Evolutionary conservation across 2,329 filamentous ascomycete species (phyloP), one percentile per base, ranked within the genome.

Genomic region (Penicillium hesseltinei): DNA sequence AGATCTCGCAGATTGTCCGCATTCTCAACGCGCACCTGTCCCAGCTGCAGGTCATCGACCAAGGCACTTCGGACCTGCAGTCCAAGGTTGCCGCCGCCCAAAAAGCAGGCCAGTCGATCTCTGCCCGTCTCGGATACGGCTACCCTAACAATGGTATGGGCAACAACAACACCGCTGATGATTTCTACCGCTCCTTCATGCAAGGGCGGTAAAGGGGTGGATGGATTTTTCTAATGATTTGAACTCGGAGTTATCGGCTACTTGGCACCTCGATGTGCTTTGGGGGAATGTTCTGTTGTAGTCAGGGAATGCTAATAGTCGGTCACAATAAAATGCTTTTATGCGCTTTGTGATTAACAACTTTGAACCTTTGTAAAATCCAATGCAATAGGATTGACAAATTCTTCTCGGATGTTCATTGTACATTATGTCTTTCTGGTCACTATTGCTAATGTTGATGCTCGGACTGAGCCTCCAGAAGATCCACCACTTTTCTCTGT

Each of bases 1-100:
- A 97, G 88, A 82, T 97, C 71, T 93, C 91, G 66, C 92, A 97
- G 76, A 96, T 99, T 69, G 93, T 97, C 52, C 88, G 91, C 62
- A 92, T 97, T 49, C 87, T 99, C 66, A 99, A 99, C 74, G 87
- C 88, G 25, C 94, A 99, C 74, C 85, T 99, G 38, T 87, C 88
- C 36, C 92, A 97, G 75, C 82, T 99, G 59, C 93, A 97, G 76
- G 90, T 89, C 79, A 97, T 99, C 73, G 93, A 97, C 71, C 85
- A 87, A 63, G 92, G 93, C 62, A 90, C 93, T 36, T 84, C 87
- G 17, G 84, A 88, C 33, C 81, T 97, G 52, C 90, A 95, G 73
- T 82, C 87, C 58, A 96, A 96, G 82, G 90, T 97, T 51, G 78
- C 81, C 6, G 85, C 88, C 31, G 90, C 92, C 25, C 92, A 96